Conservation (phyloP, 2,329 filamentous ascomycete species). For the Dothistroma pini region DNA sequence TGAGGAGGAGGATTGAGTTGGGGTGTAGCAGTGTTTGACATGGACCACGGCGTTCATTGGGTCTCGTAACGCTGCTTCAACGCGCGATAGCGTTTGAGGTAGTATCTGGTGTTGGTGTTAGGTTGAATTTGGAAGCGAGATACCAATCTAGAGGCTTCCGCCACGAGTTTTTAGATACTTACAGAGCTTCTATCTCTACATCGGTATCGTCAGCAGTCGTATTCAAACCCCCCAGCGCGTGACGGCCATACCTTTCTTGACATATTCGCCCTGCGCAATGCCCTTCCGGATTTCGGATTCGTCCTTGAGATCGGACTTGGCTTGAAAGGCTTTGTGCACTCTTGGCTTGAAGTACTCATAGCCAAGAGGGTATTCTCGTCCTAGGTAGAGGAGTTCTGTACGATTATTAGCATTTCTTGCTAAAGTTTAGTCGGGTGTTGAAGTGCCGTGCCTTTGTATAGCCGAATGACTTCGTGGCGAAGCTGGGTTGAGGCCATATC, state of each 20-base stretch:
- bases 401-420: not conserved
- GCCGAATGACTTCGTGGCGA: conserved; percentile 71
- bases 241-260: conserved; percentile 70
- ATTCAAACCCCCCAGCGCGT: not conserved
- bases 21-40: not conserved
- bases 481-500: conserved; percentile 43
- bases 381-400: conserved; percentile 76
- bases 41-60: conserved; percentile 9
- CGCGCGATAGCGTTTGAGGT: conserved; percentile 84
- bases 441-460: conserved; percentile 72
- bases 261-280: conserved; percentile 76
- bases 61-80: conserved; percentile 70
- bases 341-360: conserved; percentile 77
- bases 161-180: not conserved
- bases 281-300: conserved; percentile 71
- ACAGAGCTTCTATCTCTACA: conserved; percentile 4
- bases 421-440: not conserved
- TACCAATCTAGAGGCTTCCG: conserved; percentile 1
- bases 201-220: not conserved
- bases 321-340: conserved; percentile 79
- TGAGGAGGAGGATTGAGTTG: not conserved
- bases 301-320: conserved; percentile 65
- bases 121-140: conserved; percentile 1
- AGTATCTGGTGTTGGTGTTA: conserved; percentile 60
- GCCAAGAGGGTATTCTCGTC: conserved; percentile 81